Evolutionary conservation across 805 yeast genomes (phyloP).

Genomic region (Candida endomychidarum): DNA sequence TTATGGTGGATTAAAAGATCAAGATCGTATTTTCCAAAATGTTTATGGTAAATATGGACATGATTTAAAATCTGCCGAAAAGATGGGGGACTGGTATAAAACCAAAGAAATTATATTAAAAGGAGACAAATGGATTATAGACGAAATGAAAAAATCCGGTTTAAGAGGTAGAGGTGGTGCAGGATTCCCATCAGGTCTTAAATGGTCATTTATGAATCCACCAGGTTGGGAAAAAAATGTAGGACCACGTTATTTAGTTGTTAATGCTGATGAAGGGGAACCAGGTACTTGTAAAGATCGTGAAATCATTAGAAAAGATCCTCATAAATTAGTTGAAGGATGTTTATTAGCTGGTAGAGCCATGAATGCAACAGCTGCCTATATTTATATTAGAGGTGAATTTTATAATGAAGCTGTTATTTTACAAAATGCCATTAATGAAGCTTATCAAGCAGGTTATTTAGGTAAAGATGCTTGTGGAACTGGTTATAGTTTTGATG

Average conservation of each 20-base stretch:
- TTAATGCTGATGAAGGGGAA: constrained; percentile 93
- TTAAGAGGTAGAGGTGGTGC: constrained; percentile 93
- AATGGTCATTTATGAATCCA: constrained; percentile 94
- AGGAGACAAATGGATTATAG: constrained; percentile 89
- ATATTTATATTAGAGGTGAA: constrained; percentile 88
- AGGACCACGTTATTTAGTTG: constrained; percentile 88
- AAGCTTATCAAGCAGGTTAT: constrained; percentile 78
- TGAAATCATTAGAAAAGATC: constrained; percentile 87
- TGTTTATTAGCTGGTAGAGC: constrained; percentile 87
- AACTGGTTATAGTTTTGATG: constrained; percentile 80
- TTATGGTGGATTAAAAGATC: constrained; percentile 77
- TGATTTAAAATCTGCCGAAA: constrained; percentile 70
- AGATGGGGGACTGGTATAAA: constrained; percentile 90
- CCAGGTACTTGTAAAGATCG: constrained; percentile 94
- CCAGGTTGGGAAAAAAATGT: constrained; percentile 91
- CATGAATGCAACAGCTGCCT: constrained; percentile 92
- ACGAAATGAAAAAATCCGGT: constrained; percentile 81
- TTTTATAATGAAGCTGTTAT: constrained; percentile 77
- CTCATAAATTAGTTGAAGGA: constrained; percentile 91
- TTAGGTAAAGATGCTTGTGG: constrained; percentile 87
- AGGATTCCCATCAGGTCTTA: constrained; percentile 87
- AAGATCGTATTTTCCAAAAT: constrained; percentile 86
- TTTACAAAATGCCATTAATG: constrained; percentile 80
- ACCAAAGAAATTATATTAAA: constrained; percentile 80
- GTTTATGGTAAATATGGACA: constrained; percentile 73